Evolutionary conservation across 805 yeast genomes (phyloP).

Genomic region (Saccharomycopsis amapae): DNA sequence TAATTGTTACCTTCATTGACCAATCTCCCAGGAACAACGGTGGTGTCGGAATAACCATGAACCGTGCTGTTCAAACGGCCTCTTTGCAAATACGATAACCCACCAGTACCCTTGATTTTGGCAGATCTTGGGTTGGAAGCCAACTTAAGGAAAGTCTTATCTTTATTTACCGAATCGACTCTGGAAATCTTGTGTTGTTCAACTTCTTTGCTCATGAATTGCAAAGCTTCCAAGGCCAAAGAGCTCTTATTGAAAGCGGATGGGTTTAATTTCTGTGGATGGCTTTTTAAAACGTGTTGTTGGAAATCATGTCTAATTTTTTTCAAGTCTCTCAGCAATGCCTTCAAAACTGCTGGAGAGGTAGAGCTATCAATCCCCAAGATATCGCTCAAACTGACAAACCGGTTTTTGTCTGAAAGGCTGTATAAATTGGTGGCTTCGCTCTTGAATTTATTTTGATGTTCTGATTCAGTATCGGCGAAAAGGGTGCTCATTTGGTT

Average conservation of each 20-base stretch:
- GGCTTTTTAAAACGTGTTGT: conserved; percentile 43
- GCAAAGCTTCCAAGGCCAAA: conserved; percentile 34
- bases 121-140: conserved; percentile 22
- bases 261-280: conserved; percentile 37
- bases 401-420: neutral
- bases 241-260: conserved; percentile 28
- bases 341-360: conserved; percentile 27
- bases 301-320: conserved; percentile 46
- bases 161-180: conserved; percentile 1
- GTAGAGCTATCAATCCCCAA: conserved; percentile 25
- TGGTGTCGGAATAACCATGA: conserved; percentile 46
- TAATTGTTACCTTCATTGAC: conserved; percentile 33
- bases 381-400: conserved; percentile 13
- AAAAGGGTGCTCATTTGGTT: conserved; percentile 1
- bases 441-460: too few relatives aligned
- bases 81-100: conserved; percentile 58
- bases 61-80: conserved; percentile 69
- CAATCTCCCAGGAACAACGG: conserved; percentile 64
- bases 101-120: conserved; percentile 62
- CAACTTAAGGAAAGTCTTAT: conserved; percentile 3
- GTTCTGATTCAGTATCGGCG: conserved; percentile 1
- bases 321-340: conserved; percentile 36
- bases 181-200: conserved; percentile 3
- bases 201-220: conserved; percentile 31
- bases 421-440: neutral